Evolutionary conservation across 805 yeast genomes (phyloP).

Genomic region (Naumovozyma dairenensis): DNA sequence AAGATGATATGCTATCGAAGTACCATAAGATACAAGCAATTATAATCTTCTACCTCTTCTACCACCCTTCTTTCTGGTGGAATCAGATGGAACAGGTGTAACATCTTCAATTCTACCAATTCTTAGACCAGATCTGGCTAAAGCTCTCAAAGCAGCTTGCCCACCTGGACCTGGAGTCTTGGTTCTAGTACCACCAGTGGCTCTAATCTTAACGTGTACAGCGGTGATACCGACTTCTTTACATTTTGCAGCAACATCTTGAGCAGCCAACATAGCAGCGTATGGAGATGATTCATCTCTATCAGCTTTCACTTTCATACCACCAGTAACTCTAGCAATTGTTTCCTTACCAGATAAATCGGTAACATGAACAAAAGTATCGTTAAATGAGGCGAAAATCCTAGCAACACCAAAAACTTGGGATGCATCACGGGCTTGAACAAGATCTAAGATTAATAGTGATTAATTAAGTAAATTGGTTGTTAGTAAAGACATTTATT

Average conservation of each 20-base stretch:
- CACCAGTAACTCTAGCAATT: conserved; percentile 99
- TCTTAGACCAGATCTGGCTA: conserved; percentile 99
- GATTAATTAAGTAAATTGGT: no score
- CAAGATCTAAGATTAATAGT: no score
- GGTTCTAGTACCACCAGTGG: conserved; percentile 99
- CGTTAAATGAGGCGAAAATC: conserved; percentile 99
- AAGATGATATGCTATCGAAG: no score
- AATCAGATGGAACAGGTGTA: conserved; percentile 99
- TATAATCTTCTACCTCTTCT: conserved; percentile 99
- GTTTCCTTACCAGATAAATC: conserved; percentile 99
- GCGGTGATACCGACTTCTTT: conserved; percentile 99
- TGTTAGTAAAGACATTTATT: no score
- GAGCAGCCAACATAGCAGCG: conserved; percentile 99
- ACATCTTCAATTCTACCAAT: conserved; percentile 99
- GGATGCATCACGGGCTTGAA: conserved; percentile 90
- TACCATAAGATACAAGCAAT: conserved; percentile 8
- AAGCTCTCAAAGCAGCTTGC: conserved; percentile 97
- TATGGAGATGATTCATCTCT: conserved; percentile 99
- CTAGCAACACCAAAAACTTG: conserved; percentile 99
- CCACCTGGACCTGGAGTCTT: conserved; percentile 99
- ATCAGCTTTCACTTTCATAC: conserved; percentile 99
- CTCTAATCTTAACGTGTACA: conserved; percentile 98
- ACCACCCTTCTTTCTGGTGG: conserved; percentile 99
- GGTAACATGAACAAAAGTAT: conserved; percentile 98
- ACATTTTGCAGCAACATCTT: conserved; percentile 97